A percentile compares a stretch with the other conserved stretches of the same genome.
Evolutionary conservation across 208 protist species (phyloP).

Genomic region (Entamoeba histolytica): DNA sequence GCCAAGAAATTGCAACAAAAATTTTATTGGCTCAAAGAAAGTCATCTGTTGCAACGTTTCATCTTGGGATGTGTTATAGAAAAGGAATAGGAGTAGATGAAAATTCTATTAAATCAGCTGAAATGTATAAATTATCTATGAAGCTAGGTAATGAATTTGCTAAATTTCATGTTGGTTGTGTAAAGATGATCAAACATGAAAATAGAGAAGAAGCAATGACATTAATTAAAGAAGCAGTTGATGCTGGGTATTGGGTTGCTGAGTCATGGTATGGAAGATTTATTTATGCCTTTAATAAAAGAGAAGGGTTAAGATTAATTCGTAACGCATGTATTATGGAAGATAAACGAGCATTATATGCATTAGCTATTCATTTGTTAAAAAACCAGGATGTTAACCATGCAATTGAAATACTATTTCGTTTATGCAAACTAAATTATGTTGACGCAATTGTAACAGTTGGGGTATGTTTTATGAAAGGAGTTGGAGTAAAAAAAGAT

Average conservation of each 20-base stretch:
- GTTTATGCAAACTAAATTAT: not conserved
- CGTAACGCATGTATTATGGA: not conserved
- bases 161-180: not conserved
- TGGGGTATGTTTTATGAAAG: not conserved
- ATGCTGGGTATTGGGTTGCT: not conserved
- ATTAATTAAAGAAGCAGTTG: not conserved
- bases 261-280: not conserved
- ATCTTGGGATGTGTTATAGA: not conserved
- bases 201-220: not conserved
- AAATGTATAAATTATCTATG: not conserved
- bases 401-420: not conserved
- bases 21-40: not conserved
- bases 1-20: not conserved
- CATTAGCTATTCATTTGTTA: not conserved
- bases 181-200: not conserved
- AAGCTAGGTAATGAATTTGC: not conserved
- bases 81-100: not conserved
- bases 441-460: not conserved
- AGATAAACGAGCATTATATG: not conserved
- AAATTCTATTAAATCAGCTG: not conserved
- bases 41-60: not conserved
- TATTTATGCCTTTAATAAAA: not conserved
- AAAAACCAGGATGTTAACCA: not conserved
- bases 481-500: not conserved
- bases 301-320: not conserved